Evolutionary conservation across 2,329 filamentous ascomycete genomes (phyloP), one percentile per base, ranked within the genome.

Genomic region (Geosmithia putterillii): DNA sequence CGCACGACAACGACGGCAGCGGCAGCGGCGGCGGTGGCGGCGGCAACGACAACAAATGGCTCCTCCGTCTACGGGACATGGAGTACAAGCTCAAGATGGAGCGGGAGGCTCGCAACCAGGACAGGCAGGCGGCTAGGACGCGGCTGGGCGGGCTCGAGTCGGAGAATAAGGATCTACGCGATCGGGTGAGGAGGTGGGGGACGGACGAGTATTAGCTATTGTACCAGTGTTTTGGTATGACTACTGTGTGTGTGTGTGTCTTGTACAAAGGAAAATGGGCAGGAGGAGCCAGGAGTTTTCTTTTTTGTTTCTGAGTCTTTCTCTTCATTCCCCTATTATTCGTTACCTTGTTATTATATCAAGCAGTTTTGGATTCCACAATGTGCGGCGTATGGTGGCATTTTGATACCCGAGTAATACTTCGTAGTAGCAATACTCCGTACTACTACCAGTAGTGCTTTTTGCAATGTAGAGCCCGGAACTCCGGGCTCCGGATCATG

Each of bases 81-180:
- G 92, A 98, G 67, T 75, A 82, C 50, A 79, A 94, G 52, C 70
- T 98, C 17, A 94, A 95, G 60, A 81, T 85, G 39, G 92, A 98
- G 65, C 70, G 92, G 14, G 92, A 96, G 61, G 88, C 81, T 1
- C 70, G 92, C 38, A 69, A 94, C 43, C 69, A 94, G 45, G 92
- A 98, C 63, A 78, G 92, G 3, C 83, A 76, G 40, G 88, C 87
- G 20, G 90, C 90, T 22, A 70, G 86, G 44, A 83, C 88, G 64
- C 70, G 90, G 42, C 64, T 95, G 1, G 81, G 87, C 46, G 83
- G 88, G 47, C 73, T 83, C n/a, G 75, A 81, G 56, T 67, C 73
- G 43, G 82, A 88, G 64, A 87, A 87, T 55, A 74, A 81, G 50
- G 78, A 84, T 50, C 62, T 92, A 47, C 69, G 76, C 45, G 71